Conservation (phyloP, 495 filamentous ascomycete species). For the Bombardia bombarda region DNA sequence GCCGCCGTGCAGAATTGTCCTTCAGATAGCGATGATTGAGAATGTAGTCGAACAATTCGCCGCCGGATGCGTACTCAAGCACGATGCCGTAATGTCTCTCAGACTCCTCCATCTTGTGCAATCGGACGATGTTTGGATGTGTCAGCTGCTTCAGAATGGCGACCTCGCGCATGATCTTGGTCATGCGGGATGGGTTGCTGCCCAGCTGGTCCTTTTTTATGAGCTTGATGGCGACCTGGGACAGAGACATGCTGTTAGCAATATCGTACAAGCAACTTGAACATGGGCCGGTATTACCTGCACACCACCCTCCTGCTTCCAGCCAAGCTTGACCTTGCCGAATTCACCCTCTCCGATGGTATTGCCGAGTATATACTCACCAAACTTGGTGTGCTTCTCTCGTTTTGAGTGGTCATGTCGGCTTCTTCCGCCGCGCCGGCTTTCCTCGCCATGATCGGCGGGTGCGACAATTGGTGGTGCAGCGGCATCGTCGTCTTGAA, state of each 20-base stretch:
- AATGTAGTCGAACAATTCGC: constrained; percentile 97
- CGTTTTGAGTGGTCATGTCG: constrained; percentile 65
- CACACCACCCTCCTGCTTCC: constrained; percentile 90
- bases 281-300: too few relatives aligned
- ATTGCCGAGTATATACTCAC: constrained; percentile 89
- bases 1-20: constrained; percentile 76
- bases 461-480: constrained; percentile 46
- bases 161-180: constrained; percentile 97
- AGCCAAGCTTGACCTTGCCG: constrained; percentile 98
- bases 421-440: constrained; percentile 54
- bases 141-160: constrained; percentile 75
- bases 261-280: too few relatives aligned
- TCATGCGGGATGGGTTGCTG: constrained; percentile 74
- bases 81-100: constrained; percentile 96
- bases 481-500: constrained; percentile 40
- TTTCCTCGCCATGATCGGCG: constrained; percentile 51
- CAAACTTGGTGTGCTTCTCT: constrained; percentile 81
- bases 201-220: constrained; percentile 86
- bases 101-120: constrained; percentile 98
- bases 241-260: constrained; percentile 5
- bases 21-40: constrained; percentile 93
- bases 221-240: constrained; percentile 93
- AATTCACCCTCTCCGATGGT: constrained; percentile 99
- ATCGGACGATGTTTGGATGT: constrained; percentile 92
- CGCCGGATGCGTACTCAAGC: constrained; percentile 94